These are phyloP conservation scores for Boletus patriciae DNA, from an alignment of 768 basidiomycete genomes.

Conservation along the genomic window DNA sequence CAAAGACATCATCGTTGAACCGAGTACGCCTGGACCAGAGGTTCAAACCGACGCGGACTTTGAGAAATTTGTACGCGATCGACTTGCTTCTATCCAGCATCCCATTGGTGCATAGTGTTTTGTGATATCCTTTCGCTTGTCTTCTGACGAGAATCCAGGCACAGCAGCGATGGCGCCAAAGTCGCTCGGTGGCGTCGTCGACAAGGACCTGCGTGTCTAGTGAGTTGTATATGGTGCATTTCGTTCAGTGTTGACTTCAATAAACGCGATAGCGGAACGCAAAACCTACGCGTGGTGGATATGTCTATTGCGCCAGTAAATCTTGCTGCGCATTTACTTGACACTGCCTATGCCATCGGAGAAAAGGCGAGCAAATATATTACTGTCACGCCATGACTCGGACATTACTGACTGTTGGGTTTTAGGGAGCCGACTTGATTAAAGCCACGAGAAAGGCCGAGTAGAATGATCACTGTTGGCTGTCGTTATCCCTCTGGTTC, in stretches of 20 bases:
- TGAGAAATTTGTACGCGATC: constrained; percentile 8
- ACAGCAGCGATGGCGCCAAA: constrained; percentile 22
- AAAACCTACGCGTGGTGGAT: constrained; percentile 19
- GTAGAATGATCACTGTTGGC: not conserved
- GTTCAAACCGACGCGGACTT: constrained; percentile 18
- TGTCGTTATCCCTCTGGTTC: not conserved
- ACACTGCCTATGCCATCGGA: constrained; percentile 21
- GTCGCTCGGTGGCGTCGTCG: constrained; percentile 19
- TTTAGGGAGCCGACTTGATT: constrained; percentile 14
- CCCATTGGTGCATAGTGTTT: constrained; percentile 11
- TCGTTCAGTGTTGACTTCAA: not conserved
- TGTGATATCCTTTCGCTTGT: not conserved
- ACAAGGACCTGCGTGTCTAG: constrained; percentile 18
- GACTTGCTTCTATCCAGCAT: not conserved
- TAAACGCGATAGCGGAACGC: constrained; percentile 8
- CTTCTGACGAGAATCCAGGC: constrained; percentile 9
- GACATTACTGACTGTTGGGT: not conserved
- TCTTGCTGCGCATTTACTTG: constrained; percentile 14
- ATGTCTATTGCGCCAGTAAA: constrained; percentile 19
- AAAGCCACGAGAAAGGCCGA: not conserved
- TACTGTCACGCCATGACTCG: not conserved
- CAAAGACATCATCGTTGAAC: constrained; percentile 15
- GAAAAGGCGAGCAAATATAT: constrained; percentile 8
- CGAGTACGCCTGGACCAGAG: constrained; percentile 22
- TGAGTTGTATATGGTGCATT: not conserved